Evolutionary conservation across 2,329 filamentous ascomycete species (phyloP), one percentile per base, ranked within the genome.

Genomic region (Venturia nashicola): DNA sequence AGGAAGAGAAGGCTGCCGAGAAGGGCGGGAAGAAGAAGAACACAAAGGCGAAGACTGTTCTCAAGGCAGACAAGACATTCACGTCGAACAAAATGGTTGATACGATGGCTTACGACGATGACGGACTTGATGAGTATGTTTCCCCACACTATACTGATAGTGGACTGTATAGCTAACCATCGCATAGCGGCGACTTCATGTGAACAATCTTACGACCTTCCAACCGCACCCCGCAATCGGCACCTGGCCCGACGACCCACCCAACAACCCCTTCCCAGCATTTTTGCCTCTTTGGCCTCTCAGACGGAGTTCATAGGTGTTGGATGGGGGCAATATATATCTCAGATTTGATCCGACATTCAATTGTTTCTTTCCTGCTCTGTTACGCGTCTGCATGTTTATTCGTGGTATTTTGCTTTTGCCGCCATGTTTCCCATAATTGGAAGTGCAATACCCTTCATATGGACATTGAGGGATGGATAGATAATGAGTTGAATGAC

Each of bases 11-110:
- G 83, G 86, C 88, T 4, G 85, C 90, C 3, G 91, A 96, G 68
- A 97, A 96, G 82, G 87, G 90, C 63, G 90, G 88, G 71, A 99
- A 97, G 89, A 99, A 97, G 86, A 97, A 97, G 84, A 92, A 92
- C 5, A 89, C 90, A 67, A 97, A 97, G 86, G 96, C 89, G 46
- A 99, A 99, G 86, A 85, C 89, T 20, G 87, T 85, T 7, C 80
- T 97, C 61, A 88, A 89, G 64, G 86, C 89, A 65, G 78, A 76
- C 72, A 78, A 87, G 72, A 77, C 81, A 78, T 74, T 82, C 71
- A 77, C 75, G 70, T 74, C 32, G 34, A 48, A n/a, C 12, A 51
- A 70, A 67, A 77, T 78, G 61, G 82, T 86, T 18, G 93, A 97
- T 75, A 86, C 84, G n/a, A 84, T 82, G 64, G 80, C 85, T 59